phyloP scores from a whole-genome alignment of 257 asterid species.

The Capsicum baccatum region DNA sequence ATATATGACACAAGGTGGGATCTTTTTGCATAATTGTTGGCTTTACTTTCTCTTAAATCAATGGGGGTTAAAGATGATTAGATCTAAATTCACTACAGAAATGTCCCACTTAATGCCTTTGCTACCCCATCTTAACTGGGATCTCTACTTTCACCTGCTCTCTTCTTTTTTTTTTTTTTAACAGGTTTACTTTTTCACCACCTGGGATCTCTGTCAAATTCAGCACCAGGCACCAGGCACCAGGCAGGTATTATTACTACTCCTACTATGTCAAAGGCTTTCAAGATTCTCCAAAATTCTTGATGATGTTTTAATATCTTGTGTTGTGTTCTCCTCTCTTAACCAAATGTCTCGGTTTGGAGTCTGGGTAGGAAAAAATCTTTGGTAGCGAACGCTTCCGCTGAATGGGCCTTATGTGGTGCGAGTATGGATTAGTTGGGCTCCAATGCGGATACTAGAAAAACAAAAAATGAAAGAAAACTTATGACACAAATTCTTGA shows the following conservation, averaged over 20 bases:
- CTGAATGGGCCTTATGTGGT: too few species aligned
- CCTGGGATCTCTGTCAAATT: constrained; percentile 23
- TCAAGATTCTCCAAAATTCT: constrained; percentile 9
- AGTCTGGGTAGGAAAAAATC: too few species aligned
- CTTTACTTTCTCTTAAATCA: constrained; percentile 64
- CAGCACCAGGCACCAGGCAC: background rate
- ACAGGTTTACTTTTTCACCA: constrained; percentile 6
- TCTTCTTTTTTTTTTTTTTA: background rate
- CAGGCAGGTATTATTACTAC: constrained; percentile 2
- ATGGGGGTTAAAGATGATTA: constrained; percentile 38
- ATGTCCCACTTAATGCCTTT: constrained; percentile 31
- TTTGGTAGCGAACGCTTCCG: too few species aligned
- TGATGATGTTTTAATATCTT: background rate
- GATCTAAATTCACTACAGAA: constrained; percentile 12
- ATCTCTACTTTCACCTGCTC: constrained; percentile 25
- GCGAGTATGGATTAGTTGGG: too few species aligned
- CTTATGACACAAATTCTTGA: too few species aligned
- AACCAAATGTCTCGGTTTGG: too few species aligned
- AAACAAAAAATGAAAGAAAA: too few species aligned
- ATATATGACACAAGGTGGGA: constrained; percentile 32
- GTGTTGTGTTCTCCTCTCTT: background rate
- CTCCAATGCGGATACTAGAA: too few species aligned
- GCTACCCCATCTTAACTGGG: constrained; percentile 23
- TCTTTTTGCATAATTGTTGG: constrained; percentile 47
- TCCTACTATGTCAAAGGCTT: background rate